phyloP scores from a whole-genome alignment of 1,284 basidiomycete species.

The Pholiota adiposa region DNA sequence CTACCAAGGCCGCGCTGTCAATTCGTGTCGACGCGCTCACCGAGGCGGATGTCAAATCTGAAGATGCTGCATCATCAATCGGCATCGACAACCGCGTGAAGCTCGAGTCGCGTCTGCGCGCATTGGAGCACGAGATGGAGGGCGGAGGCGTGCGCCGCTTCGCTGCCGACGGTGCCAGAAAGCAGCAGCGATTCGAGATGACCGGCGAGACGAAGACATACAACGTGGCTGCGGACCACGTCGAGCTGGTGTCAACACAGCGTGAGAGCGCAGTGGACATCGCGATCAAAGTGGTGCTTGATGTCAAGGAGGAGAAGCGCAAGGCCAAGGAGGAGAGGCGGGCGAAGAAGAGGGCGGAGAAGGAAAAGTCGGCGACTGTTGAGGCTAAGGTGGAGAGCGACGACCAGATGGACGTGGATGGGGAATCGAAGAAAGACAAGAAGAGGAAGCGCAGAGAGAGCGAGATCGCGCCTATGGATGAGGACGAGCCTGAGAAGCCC shows the following conservation, averaged over 20 bases:
- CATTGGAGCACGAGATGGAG: slow-evolving; percentile 85
- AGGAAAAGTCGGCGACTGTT: slow-evolving; percentile 26
- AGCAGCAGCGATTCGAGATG: slow-evolving; percentile 84
- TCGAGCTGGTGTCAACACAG: slow-evolving; percentile 83
- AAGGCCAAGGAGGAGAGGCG: slow-evolving; percentile 80
- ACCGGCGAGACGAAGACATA: slow-evolving; percentile 77
- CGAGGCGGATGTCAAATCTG: slow-evolving; percentile 90
- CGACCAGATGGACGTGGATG: slow-evolving; percentile 47
- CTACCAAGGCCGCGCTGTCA: slow-evolving; percentile 95
- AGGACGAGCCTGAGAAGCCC: slow-evolving; percentile 35
- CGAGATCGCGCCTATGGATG: slow-evolving; percentile 45
- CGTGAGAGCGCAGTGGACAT: slow-evolving; percentile 62
- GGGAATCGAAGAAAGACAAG: slow-evolving; percentile 55
- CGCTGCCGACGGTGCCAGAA: slow-evolving; percentile 69
- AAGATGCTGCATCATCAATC: slow-evolving; percentile 79
- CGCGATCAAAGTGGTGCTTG: slow-evolving; percentile 67
- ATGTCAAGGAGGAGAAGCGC: slow-evolving; percentile 81
- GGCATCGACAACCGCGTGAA: slow-evolving; percentile 94
- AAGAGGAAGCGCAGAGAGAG: slow-evolving; percentile 77
- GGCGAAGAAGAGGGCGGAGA: slow-evolving; percentile 70
- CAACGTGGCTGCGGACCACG: slow-evolving; percentile 83
- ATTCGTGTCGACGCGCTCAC: slow-evolving; percentile 97
- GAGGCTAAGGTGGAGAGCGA: slow-evolving; percentile 46
- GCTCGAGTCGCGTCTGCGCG: slow-evolving; percentile 92
- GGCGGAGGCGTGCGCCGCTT: slow-evolving; percentile 67